Base-by-base conservation (phyloP, 1,284 basidiomycete genomes). In the Anthracocystis panici-leucophaei region DNA sequence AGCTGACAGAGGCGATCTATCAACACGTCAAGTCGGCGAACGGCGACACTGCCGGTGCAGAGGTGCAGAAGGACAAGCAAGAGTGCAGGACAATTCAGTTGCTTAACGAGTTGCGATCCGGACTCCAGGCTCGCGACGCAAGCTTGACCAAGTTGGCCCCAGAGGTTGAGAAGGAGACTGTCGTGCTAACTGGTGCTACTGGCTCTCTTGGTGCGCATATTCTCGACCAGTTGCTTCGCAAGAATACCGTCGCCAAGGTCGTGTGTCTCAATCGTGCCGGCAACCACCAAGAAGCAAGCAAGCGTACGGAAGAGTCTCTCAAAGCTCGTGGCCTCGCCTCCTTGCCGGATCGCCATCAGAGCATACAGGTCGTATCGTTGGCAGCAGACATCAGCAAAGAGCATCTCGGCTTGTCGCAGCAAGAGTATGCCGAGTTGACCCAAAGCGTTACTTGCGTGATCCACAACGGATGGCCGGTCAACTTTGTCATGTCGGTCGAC, bases 1-100 rank as follows among this genome's bases (percentile, higher is more conserved):
- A 83, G 85, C 78, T 25, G 86, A 86, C 42, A 54, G 66, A 21
- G 40, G 70, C 46, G 54, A 62, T 48, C 63, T 75, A 9, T 52
- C 72, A 58, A 20, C 70, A 67, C 27, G 38, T 56, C 9, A 23
- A 51, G 5, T 40, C 31, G 9, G 41, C 23, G 2, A 10, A 9
- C 42, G 40, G 4, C 7, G 25, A 56, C 5, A 38, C 11, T 14
- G 18, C 3, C 9, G 35, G 18, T 5, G 21, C 31, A 11, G 44
- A 40, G 3, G 58, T 65, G 11, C 55, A 66, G 44, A 71, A 71
- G 18, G 64, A 83, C 45, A 76, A 85, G 29, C 82, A 86, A 40
- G 81, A 87, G 41, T 40, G 9, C 11, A 60, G 18, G 55, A 63
- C 63, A 3, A 51, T 45, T 14, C 33, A 52, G 18, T 4, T 70